Percentiles rank a stretch among this genome's conserved stretches.
Conservation (phyloP, 2,329 filamentous ascomycete genomes). For the Xylariaceae sp. region DNA sequence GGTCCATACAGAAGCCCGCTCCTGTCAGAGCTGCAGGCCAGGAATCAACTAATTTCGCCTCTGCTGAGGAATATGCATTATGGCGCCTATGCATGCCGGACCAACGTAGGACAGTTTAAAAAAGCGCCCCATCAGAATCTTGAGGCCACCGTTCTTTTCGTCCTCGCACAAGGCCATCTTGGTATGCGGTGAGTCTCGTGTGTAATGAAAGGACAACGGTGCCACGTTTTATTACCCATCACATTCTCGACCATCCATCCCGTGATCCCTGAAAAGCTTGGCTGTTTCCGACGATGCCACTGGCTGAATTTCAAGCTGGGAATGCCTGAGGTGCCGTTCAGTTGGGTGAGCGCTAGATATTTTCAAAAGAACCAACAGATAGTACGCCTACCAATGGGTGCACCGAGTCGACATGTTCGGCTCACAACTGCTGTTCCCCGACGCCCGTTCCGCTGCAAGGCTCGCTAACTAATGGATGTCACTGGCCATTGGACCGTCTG, state of each 20-base stretch:
- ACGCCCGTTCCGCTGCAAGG: conserved; percentile 5
- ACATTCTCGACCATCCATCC: not conserved
- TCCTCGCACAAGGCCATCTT: conserved; percentile 8
- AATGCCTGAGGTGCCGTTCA: conserved; percentile 17
- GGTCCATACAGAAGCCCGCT: not conserved
- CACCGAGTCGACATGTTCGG: too few relatives aligned
- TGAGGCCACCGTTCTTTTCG: not conserved
- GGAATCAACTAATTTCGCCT: conserved; percentile 14
- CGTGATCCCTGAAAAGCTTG: conserved; percentile 15
- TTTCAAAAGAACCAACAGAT: not conserved
- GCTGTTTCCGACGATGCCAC: conserved; percentile 18
- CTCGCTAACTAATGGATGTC: conserved; percentile 12
- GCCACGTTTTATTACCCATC: conserved; percentile 17
- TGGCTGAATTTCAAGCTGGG: conserved; percentile 7
- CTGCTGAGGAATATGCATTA: conserved; percentile 26
- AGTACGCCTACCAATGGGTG: not conserved
- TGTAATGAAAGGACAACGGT: conserved; percentile 3
- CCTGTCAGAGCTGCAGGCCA: conserved; percentile 5
- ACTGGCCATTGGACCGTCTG: not conserved
- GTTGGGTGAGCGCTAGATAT: conserved; percentile 15
- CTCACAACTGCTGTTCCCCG: not conserved
- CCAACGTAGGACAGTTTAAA: conserved; percentile 27
- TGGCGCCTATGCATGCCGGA: conserved; percentile 39
- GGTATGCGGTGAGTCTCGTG: not conserved
- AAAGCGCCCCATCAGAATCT: conserved; percentile 6